Evolutionary conservation across 495 filamentous ascomycete genomes (phyloP).

Genomic region (Penicillium bialowiezense): DNA sequence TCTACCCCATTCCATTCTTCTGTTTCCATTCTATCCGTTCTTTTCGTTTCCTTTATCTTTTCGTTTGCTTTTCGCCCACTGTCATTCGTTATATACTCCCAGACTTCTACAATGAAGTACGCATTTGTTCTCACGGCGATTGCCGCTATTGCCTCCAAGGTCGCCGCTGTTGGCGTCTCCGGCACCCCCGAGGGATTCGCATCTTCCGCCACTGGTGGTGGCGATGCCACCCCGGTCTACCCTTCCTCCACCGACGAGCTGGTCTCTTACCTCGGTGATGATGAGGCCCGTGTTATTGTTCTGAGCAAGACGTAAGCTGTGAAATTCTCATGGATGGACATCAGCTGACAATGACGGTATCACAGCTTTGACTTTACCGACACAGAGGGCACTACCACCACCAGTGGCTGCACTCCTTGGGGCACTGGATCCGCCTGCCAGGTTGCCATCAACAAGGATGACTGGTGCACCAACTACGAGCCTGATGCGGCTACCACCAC

Average conservation of each 20-base stretch:
- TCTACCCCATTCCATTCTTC: not conserved
- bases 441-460: conserved; percentile 51
- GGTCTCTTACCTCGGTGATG: conserved; percentile 41
- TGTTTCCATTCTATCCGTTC: not conserved
- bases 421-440: conserved; percentile 42
- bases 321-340: not conserved
- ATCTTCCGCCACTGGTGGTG: conserved; percentile 42
- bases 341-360: not conserved
- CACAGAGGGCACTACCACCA: conserved; percentile 38
- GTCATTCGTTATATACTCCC: not conserved
- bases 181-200: conserved; percentile 41
- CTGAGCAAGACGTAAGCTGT: conserved; percentile 26
- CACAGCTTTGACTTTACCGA: conserved; percentile 38
- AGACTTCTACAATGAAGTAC: conserved; percentile 1
- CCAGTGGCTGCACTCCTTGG: conserved; percentile 46
- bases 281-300: conserved; percentile 35
- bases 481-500: conserved; percentile 27
- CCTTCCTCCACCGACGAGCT: conserved; percentile 37
- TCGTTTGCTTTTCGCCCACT: not conserved
- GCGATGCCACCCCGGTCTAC: conserved; percentile 34
- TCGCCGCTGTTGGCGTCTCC: conserved; percentile 16
- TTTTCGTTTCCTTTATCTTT: not conserved
- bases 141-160: conserved; percentile 3
- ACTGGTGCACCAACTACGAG: conserved; percentile 46
- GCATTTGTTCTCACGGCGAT: conserved; percentile 1